phyloP scores from a whole-genome alignment of 306 rosid genomes.

The Dalbergia oliveri region DNA sequence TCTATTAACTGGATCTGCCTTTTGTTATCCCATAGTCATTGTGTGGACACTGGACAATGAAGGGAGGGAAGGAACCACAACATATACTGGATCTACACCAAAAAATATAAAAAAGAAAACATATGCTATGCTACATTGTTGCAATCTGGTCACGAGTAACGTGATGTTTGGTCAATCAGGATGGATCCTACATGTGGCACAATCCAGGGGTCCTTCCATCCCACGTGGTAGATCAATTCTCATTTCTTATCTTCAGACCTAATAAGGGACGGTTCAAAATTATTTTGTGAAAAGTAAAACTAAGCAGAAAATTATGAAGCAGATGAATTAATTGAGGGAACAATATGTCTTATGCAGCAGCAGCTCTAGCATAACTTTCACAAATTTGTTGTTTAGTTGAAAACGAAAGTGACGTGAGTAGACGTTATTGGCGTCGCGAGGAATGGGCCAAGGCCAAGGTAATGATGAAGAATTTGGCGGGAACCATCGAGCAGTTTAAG shows the following conservation, averaged over 20 bases:
- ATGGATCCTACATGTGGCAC: conserved; percentile 15
- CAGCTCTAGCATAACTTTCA: not conserved
- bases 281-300: no score
- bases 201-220: not conserved
- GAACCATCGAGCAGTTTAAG: not conserved
- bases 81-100: no score
- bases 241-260: not conserved
- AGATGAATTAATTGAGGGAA: no score
- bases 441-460: not conserved
- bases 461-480: conserved; percentile 10
- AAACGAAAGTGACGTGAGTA: not conserved
- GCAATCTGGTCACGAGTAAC: not conserved
- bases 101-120: no score
- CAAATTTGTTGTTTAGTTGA: not conserved
- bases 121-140: not conserved
- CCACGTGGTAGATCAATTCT: not conserved
- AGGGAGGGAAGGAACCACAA: not conserved
- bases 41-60: conserved; percentile 17
- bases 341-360: not conserved
- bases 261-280: no score
- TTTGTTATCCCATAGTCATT: conserved; percentile 2
- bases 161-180: not conserved
- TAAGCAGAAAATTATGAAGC: no score
- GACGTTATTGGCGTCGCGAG: not conserved
- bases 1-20: conserved; percentile 29